A percentile compares a stretch with the other conserved stretches of the same genome.
Evolutionary conservation across 805 yeast genomes (phyloP).

Genomic region (Yamadazyma endophytica): DNA sequence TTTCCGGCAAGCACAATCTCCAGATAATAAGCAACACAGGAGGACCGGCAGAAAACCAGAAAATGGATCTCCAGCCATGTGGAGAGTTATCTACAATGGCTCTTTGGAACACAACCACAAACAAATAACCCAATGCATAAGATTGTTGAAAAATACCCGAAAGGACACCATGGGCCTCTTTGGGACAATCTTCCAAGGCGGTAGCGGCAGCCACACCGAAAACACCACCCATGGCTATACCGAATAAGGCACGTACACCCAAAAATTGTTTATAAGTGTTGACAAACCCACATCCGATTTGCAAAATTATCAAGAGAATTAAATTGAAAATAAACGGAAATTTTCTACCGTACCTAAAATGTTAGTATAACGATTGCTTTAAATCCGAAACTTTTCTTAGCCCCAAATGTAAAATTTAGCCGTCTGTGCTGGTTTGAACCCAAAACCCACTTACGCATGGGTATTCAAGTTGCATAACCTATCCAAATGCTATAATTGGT

Average conservation of each 20-base stretch:
- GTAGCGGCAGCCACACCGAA: constrained; percentile 53
- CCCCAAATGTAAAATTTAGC: too few relatives aligned
- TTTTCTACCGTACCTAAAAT: constrained; percentile 45
- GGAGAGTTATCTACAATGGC: constrained; percentile 49
- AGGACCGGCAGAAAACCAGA: constrained; percentile 67
- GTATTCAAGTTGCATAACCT: not conserved
- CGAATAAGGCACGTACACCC: constrained; percentile 61
- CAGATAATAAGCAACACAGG: constrained; percentile 32
- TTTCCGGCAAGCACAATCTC: constrained; percentile 35
- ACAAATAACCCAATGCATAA: constrained; percentile 64
- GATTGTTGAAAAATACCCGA: constrained; percentile 79
- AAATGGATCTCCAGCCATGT: constrained; percentile 60
- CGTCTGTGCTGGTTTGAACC: too few relatives aligned
- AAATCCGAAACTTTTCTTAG: too few relatives aligned
- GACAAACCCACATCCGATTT: constrained; percentile 63
- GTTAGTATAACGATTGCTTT: not conserved
- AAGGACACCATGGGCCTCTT: constrained; percentile 51
- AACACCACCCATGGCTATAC: constrained; percentile 54
- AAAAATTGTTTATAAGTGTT: constrained; percentile 53
- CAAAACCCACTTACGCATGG: too few relatives aligned
- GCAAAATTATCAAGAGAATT: constrained; percentile 44
- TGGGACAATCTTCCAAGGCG: constrained; percentile 52
- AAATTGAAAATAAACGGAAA: constrained; percentile 52
- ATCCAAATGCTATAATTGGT: not conserved
- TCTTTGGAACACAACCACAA: constrained; percentile 63